A percentile compares a stretch with the other conserved stretches of the same genome.
These are phyloP conservation scores for Sporothrix schenckii DNA, from an alignment of 2,329 filamentous ascomycete species.

Conservation along the genomic window DNA sequence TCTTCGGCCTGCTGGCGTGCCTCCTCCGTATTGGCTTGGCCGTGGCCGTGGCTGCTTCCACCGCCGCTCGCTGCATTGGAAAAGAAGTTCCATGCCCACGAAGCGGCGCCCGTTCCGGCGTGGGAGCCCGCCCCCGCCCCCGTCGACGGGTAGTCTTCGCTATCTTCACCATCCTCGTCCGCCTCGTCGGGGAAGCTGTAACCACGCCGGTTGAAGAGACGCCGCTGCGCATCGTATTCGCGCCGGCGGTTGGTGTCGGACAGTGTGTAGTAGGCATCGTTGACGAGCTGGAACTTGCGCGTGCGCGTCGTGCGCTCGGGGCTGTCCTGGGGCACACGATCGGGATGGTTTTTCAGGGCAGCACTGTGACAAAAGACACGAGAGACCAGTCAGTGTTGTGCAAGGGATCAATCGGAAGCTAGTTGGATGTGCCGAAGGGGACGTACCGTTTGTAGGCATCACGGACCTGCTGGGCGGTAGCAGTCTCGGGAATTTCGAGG, in stretches of 20 bases:
- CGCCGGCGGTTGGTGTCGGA: slow-evolving; percentile 75
- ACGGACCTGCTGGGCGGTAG: slow-evolving; percentile 80
- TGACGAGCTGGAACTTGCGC: slow-evolving; percentile 56
- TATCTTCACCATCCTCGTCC: slow-evolving; percentile 47
- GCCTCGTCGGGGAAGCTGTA: slow-evolving; percentile 36
- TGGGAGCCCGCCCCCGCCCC: not conserved
- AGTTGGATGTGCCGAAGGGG: not conserved
- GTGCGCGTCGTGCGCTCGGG: slow-evolving; percentile 82
- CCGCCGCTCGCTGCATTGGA: slow-evolving; percentile 41
- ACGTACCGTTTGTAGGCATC: slow-evolving; percentile 87
- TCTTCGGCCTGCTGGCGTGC: slow-evolving; percentile 63
- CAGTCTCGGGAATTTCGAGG: slow-evolving; percentile 72
- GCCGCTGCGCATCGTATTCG: slow-evolving; percentile 71
- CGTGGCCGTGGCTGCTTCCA: slow-evolving; percentile 45
- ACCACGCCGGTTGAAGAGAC: slow-evolving; percentile 31
- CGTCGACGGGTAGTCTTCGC: slow-evolving; percentile 46
- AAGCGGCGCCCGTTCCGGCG: slow-evolving; percentile 49
- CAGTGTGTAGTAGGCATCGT: slow-evolving; percentile 58
- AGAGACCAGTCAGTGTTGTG: not conserved
- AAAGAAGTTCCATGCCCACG: slow-evolving; percentile 75
- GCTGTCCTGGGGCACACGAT: slow-evolving; percentile 81
- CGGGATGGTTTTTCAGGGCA: slow-evolving; percentile 89
- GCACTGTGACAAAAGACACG: slow-evolving; percentile 57
- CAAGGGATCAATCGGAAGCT: not conserved
- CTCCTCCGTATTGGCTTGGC: slow-evolving; percentile 39